Percentiles rank a stretch among this genome's conserved stretches.
Conservation (phyloP, 352 stramenopile genomes). For the Globisporangium sylvaticum region DNA sequence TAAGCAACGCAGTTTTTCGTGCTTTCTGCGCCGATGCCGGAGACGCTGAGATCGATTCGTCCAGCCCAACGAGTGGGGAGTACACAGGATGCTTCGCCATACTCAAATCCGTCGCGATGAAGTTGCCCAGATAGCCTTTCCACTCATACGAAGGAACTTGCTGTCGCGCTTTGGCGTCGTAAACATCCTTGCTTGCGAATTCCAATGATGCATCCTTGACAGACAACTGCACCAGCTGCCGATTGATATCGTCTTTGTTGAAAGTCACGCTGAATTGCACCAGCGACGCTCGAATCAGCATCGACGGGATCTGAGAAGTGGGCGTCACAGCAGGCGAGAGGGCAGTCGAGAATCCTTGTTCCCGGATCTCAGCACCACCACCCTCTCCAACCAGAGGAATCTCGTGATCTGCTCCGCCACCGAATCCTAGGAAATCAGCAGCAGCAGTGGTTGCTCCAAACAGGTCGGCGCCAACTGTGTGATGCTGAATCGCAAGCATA, state of each 20-base stretch:
- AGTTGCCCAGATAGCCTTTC: constrained; percentile 59
- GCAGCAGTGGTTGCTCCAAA: background rate
- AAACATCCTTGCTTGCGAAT: constrained; percentile 23
- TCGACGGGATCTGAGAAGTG: constrained; percentile 9
- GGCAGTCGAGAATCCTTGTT: background rate
- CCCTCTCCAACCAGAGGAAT: background rate
- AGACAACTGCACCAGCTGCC: constrained; percentile 57
- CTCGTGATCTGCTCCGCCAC: background rate
- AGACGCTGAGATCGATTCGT: constrained; percentile 24
- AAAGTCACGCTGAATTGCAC: constrained; percentile 78
- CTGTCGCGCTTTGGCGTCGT: background rate
- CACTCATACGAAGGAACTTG: constrained; percentile 14
- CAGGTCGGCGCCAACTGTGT: constrained; percentile 16
- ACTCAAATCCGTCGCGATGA: constrained; percentile 69
- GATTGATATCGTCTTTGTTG: constrained; percentile 76
- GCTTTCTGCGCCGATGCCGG: constrained; percentile 4
- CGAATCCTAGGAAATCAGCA: background rate
- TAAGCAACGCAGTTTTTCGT: constrained; percentile 19
- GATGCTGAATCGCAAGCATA: constrained; percentile 41
- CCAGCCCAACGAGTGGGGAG: constrained; percentile 57
- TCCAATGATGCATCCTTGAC: constrained; percentile 55
- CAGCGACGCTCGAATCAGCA: constrained; percentile 54
- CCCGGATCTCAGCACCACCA: background rate
- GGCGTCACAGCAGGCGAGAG: background rate
- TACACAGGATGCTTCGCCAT: constrained; percentile 66